Percentiles rank a stretch among this genome's conserved stretches.
phyloP scores from a whole-genome alignment of 768 basidiomycete genomes.

The Amanita muscaria region DNA sequence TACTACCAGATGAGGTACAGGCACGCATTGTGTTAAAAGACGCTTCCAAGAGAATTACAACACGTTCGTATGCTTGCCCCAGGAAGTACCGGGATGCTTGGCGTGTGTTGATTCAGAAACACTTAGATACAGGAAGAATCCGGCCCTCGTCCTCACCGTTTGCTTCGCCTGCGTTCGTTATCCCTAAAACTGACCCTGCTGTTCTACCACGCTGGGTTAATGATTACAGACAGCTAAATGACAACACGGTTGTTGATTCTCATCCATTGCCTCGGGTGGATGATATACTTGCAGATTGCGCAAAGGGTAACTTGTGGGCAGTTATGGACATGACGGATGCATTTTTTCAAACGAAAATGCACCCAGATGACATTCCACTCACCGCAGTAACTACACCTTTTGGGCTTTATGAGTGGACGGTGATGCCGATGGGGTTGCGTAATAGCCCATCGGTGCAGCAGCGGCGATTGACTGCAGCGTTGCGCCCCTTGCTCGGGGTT shows the following conservation, averaged over 20 bases:
- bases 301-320: slow-evolving; percentile 12
- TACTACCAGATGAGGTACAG: not conserved
- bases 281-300: slow-evolving; percentile 16
- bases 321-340: slow-evolving; percentile 21
- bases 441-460: slow-evolving; percentile 28
- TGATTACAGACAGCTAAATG: slow-evolving; percentile 23
- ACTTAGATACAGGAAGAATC: slow-evolving; percentile 22
- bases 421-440: too few relatives aligned
- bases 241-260: slow-evolving; percentile 16
- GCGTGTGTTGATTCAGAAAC: slow-evolving; percentile 19
- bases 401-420: slow-evolving; percentile 27
- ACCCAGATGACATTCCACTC: slow-evolving; percentile 17
- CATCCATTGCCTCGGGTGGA: slow-evolving; percentile 16
- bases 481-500: too few relatives aligned
- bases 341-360: slow-evolving; percentile 33
- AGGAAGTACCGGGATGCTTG: slow-evolving; percentile 23
- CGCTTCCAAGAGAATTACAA: slow-evolving; percentile 13
- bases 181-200: slow-evolving; percentile 21
- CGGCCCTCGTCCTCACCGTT: slow-evolving; percentile 18
- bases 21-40: slow-evolving; percentile 19
- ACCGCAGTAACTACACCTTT: slow-evolving; percentile 23
- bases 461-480: too few relatives aligned
- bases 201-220: slow-evolving; percentile 25
- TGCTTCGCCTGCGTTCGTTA: slow-evolving; percentile 28
- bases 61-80: slow-evolving; percentile 19